phyloP scores from a whole-genome alignment of 805 yeast genomes.

The Spathaspora gorwiae region DNA sequence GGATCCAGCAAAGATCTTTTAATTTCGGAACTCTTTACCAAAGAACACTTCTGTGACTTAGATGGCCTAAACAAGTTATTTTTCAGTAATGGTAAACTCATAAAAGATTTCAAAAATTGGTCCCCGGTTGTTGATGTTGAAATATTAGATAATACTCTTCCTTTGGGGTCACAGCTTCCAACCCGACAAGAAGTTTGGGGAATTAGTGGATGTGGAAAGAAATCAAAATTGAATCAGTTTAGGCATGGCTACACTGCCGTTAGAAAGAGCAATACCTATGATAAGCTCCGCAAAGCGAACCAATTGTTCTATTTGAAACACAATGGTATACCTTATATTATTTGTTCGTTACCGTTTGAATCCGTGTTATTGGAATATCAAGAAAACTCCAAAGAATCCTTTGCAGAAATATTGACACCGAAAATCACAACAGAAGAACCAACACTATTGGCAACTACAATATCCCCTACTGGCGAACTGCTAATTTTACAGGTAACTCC shows the following conservation, averaged over 20 bases:
- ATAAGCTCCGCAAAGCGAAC: slow-evolving; percentile 26
- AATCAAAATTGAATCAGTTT: slow-evolving; percentile 29
- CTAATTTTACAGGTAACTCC: slow-evolving; percentile 25
- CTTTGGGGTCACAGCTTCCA: slow-evolving; percentile 10
- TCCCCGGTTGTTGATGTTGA: slow-evolving; percentile 42
- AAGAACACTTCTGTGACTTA: slow-evolving; percentile 4
- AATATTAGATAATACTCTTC: slow-evolving; percentile 21
- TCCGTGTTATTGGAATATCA: slow-evolving; percentile 32
- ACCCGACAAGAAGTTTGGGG: slow-evolving; percentile 42
- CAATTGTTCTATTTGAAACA: slow-evolving; percentile 13
- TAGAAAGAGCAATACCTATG: slow-evolving; percentile 22
- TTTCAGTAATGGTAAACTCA: slow-evolving; percentile 19
- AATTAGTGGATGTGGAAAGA: slow-evolving; percentile 31
- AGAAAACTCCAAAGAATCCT: slow-evolving; percentile 10
- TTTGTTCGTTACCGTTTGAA: slow-evolving; percentile 36
- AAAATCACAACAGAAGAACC: slow-evolving; percentile 10
- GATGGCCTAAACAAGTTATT: slow-evolving; percentile 8
- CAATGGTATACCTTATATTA: slow-evolving; percentile 18
- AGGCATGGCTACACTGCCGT: slow-evolving; percentile 27
- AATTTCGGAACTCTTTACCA: slow-evolving; percentile 19
- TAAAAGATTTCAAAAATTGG: slow-evolving; percentile 41
- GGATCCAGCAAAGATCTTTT: slow-evolving; percentile 35
- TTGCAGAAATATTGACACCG: slow-evolving; percentile 23
- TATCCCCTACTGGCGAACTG: slow-evolving; percentile 9
- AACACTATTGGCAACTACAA: slow-evolving; percentile 13